Base-by-base conservation (phyloP, 352 stramenopile species). In the Globisporangium yorkense region DNA sequence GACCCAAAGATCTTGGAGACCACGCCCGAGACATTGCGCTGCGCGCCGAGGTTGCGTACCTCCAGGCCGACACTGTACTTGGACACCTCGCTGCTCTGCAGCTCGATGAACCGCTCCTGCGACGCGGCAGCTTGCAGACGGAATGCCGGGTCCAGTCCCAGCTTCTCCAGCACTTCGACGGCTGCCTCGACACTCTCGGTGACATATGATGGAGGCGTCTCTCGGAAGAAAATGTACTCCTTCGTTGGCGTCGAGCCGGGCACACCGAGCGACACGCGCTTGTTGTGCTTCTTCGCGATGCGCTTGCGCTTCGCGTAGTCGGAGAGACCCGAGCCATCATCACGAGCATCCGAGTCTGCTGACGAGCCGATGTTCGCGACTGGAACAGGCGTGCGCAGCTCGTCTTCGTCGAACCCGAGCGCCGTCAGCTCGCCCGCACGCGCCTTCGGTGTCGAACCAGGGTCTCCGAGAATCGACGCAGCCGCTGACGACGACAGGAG, bases 181-280 rank as follows among this genome's bases (percentile, higher is more conserved):
- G 84, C 84, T 0, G 61, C 80, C 54, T 92, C 78, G 27, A 89
- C 68, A 5, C 69, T 91, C 68, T 90, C 81, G 0, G 84, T 92
- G 45, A 92, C 81, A 64, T 88, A 94, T 7, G 60, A 78, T 3
- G 81, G 81, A n/a, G 81, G 81, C 2, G 81, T 93, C 64, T 91
- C 80, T 45, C 81, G 75, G 62, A 89, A 93, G 63, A 93, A 93
- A 40, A 90, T 73, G 59, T 90, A 92, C 62, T 93, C 79, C 63
- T 90, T 92, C 9, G 74, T 90, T 13, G 79, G 79, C 45, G 78
- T 93, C 43, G 61, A 53, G 2, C 80, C 80, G 13, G 72, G 63
- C 43, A 84, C 68, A 15, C 80, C 84, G 13, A 89, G 62, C 31
- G 62, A 66, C 1, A 93, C 80, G n/a, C 65, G 75, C 58, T 89